Evolutionary conservation across 1,284 basidiomycete species (phyloP).

Genomic region (Cystobasidium slooffiae): DNA sequence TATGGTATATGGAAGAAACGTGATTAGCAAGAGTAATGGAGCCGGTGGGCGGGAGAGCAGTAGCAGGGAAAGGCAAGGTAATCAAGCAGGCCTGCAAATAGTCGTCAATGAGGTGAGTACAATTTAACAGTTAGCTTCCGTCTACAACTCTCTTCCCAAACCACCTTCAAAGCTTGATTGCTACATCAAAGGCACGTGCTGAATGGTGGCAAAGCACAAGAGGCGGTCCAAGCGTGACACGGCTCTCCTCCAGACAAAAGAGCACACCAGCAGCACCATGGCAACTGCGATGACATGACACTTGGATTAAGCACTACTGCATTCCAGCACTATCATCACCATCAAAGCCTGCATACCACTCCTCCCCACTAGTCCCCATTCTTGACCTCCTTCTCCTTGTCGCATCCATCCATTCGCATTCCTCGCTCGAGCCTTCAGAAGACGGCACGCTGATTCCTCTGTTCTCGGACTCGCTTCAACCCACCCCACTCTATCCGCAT

Average conservation of each 20-base stretch:
- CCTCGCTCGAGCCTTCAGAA: neutral
- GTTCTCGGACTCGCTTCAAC: neutral
- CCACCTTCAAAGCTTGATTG: neutral
- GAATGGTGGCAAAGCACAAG: neutral
- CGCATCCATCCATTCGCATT: neutral
- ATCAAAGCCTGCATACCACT: neutral
- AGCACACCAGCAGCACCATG: neutral
- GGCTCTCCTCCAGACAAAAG: neutral
- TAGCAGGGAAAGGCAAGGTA: no score
- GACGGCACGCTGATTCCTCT: neutral
- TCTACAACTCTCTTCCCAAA: no score
- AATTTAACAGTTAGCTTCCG: no score
- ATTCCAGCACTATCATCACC: no score
- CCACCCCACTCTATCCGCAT: neutral
- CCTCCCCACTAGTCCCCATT: neutral
- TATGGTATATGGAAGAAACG: no score
- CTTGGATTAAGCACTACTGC: no score
- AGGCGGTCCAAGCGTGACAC: constrained; percentile 12
- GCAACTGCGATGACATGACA: no score
- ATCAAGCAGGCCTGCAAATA: no score
- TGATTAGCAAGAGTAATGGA: no score
- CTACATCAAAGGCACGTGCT: neutral
- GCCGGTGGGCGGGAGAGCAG: no score
- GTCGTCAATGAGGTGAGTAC: no score
- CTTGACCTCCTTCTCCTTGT: neutral